Base-by-base conservation (phyloP, 2,329 filamentous ascomycete species). In the Penicillium sp. region DNA sequence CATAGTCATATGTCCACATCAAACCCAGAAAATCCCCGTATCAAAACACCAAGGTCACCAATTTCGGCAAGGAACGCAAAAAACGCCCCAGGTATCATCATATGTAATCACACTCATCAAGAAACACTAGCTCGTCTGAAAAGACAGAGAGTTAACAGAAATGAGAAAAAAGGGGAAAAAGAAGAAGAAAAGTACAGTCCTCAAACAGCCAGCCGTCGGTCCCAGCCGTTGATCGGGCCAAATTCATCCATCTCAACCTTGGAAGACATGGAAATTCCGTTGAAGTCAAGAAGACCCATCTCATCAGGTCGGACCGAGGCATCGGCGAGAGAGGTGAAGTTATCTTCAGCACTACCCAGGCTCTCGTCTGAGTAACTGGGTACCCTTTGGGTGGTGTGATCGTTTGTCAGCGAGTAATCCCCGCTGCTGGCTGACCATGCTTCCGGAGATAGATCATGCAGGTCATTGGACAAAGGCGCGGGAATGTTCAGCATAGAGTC, bases 341-440 rank as follows among this genome's bases (percentile, higher is more conserved):
- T 60, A 2, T 84, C 82, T 15, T 83, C 84, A 15, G 79, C 78
- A 54, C 82, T 85, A 14, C 81, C 85, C 58, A 86, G 66, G 59
- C 84, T 86, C 69, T 87, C 85, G 49, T 86, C 84, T 5, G 83
- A 86, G 61, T 86, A 84, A 71, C 84, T 86, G 34, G 86, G 72
- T 3, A 86, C 83, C 61, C 84, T 86, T 64, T 83, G 83, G 34
- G 83, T 74, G 14, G 71, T 56, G 35, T 62, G 66, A 55, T 65
- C 74, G 52, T 62, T 72, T 61, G 61, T 71, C 57, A 47, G 59
- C 1, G 65, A 59, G 39, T 75, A 69, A 51, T 79, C 77, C n/a
- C 76, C 75, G 48, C 69, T 77, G 53, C 69, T 73, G 14, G 76
- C 65, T 55, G 73, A 72, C 79, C 77, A 76, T 4, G 73, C 68